These are phyloP conservation scores for Metschnikowia kunwiensis DNA, from an alignment of 805 yeast species.

Conservation along the genomic window DNA sequence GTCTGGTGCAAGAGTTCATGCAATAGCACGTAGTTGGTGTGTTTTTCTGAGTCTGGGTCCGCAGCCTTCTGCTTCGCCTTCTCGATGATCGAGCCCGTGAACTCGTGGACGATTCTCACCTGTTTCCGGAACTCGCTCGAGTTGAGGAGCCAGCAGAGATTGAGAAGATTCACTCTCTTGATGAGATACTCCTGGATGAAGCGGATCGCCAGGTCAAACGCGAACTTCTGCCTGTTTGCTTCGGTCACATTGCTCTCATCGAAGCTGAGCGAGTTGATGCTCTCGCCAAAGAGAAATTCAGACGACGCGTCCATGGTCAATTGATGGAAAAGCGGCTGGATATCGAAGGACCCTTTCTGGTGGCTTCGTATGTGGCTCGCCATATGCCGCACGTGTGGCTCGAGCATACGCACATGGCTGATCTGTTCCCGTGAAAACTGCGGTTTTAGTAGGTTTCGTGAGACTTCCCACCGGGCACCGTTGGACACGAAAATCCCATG, in stretches of 20 bases:
- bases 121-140: slow-evolving; percentile 7
- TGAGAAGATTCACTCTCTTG: slow-evolving; percentile 7
- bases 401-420: slow-evolving; percentile 13
- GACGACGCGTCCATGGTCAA: slow-evolving; percentile 41
- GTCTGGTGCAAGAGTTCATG: slow-evolving; percentile 13
- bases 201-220: slow-evolving; percentile 7
- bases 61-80: slow-evolving; percentile 7
- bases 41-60: background rate
- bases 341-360: slow-evolving; percentile 8
- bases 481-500: slow-evolving; percentile 14
- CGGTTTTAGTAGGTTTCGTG: slow-evolving; percentile 12
- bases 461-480: slow-evolving; percentile 12
- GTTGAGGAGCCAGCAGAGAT: slow-evolving; percentile 12
- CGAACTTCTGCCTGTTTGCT: background rate
- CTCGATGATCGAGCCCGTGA: slow-evolving; percentile 9
- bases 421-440: slow-evolving; percentile 16
- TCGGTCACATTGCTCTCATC: background rate
- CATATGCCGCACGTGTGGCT: slow-evolving; percentile 9
- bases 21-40: slow-evolving; percentile 10
- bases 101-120: slow-evolving; percentile 11
- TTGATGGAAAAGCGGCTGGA: slow-evolving; percentile 10
- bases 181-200: slow-evolving; percentile 8
- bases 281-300: slow-evolving; percentile 42
- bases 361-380: slow-evolving; percentile 1
- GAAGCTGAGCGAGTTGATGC: slow-evolving; percentile 9